Base-by-base conservation (phyloP, 768 basidiomycete species). In the Naganishia vishniacii region DNA sequence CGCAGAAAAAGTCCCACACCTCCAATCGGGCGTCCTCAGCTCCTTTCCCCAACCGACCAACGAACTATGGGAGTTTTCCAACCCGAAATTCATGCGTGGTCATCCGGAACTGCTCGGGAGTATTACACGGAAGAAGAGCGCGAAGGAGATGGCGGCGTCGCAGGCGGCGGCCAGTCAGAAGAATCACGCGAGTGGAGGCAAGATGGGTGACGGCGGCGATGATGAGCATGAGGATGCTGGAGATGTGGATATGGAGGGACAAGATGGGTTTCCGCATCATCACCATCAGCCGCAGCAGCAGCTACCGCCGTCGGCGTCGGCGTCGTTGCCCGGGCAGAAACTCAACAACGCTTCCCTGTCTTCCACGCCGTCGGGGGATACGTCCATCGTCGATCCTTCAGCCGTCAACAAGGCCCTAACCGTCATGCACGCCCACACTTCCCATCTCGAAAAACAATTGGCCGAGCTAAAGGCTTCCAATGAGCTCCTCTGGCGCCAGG, bases 401-500 rank as follows among this genome's bases (percentile, higher is more conserved):
- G 53, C 65, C 11, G 29, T 67, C 34, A 62, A 51, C 31, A 62
- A 47, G 18, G 65, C 65, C 1, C 41, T 67, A 31, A 62, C 65
- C n/a, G 25, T 67, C 12, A 67, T 67, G 65, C 45, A 61, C 20
- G 91, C 94, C 75, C 95, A 99, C 74, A 85, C 88, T 8, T 83
- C 88, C n/a, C 53, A 56, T 26, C 91, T 99, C 61, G 89, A 89
- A 4, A 80, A 86, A 0, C 92, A 99, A 69, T 80, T 98, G 53
- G 88, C 88, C 71, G 88, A 91, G 28, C 80, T 98, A 48, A 92
- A 94, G 78, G 81, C 82, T 62, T 88, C 86, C 2, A 97, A 97
- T 72, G 85, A 91, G 68, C 80, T 86, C 23, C 78, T 98, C n/a
- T 99, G 94, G 94, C 85, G 90, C 73, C 92, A 98, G 72, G 86